A percentile compares a stretch with the other conserved stretches of the same genome.
Conservation (phyloP, 2,329 filamentous ascomycete species). For the Raffaelea albimanens region DNA sequence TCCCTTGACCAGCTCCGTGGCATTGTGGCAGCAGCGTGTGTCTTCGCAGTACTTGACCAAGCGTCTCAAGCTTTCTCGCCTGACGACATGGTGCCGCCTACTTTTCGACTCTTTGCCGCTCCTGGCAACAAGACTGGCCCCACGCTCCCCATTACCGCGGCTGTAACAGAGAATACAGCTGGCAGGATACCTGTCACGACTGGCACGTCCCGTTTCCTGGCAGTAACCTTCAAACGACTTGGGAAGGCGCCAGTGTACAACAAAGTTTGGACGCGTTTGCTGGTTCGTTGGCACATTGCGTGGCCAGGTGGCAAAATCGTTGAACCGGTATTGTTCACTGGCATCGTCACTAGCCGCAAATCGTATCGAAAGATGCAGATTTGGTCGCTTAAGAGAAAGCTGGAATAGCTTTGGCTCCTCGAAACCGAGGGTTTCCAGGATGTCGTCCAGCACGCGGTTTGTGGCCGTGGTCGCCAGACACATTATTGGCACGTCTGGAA, state of each 20-base stretch:
- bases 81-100: constrained; percentile 31
- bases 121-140: constrained; percentile 41
- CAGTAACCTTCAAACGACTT: constrained; percentile 96
- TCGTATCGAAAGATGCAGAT: constrained; percentile 83
- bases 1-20: too few relatives aligned
- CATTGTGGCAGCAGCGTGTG: constrained; percentile 63
- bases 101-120: constrained; percentile 28
- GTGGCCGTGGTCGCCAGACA: constrained; percentile 91
- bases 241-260: constrained; percentile 87
- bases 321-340: constrained; percentile 49
- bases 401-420: constrained; percentile 66
- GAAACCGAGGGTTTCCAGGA: constrained; percentile 65
- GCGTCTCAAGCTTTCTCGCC: constrained; percentile 53
- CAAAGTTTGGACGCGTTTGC: constrained; percentile 81
- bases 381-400: constrained; percentile 74
- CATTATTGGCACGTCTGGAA: constrained; percentile 81
- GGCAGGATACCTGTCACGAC: constrained; percentile 78
- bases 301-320: constrained; percentile 70
- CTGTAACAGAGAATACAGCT: constrained; percentile 88
- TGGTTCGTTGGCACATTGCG: constrained; percentile 52
- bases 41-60: constrained; percentile 77
- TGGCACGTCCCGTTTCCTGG: constrained; percentile 87
- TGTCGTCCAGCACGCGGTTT: constrained; percentile 67
- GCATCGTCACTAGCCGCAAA: constrained; percentile 65
- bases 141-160: constrained; percentile 72